Percentiles rank a stretch among this genome's conserved stretches.
Conservation (phyloP, 352 stramenopile species). For the Thalassiosira delicatula region DNA sequence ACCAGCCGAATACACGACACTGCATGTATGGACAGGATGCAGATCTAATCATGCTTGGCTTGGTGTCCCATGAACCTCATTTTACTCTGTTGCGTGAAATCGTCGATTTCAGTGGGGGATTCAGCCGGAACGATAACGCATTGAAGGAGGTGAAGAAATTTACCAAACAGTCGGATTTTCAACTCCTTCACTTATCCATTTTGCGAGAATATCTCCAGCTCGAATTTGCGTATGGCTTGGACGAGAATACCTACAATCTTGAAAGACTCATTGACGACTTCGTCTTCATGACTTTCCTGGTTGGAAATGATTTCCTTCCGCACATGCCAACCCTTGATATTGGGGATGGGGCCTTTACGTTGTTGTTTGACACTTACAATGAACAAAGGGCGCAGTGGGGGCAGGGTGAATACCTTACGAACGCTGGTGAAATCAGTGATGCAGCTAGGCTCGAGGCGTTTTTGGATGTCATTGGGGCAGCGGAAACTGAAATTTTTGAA, state of each 20-base stretch:
- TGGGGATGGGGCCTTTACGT: slow-evolving; percentile 96
- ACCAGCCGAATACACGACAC: slow-evolving; percentile 97
- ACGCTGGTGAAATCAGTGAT: slow-evolving; percentile 92
- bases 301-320: slow-evolving; percentile 98
- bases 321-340: slow-evolving; percentile 98
- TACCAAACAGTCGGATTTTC: slow-evolving; percentile 81
- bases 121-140: slow-evolving; percentile 75
- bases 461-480: slow-evolving; percentile 92
- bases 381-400: slow-evolving; percentile 85
- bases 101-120: slow-evolving; percentile 85
- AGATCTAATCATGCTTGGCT: slow-evolving; percentile 99
- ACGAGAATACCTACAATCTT: slow-evolving; percentile 85
- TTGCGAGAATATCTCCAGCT: slow-evolving; percentile 92
- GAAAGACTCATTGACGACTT: slow-evolving; percentile 99
- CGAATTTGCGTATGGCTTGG: slow-evolving; percentile 89
- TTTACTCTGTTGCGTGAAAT: slow-evolving; percentile 98
- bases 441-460: slow-evolving; percentile 95
- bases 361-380: slow-evolving; percentile 97
- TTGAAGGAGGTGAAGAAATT: slow-evolving; percentile 73
- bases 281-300: slow-evolving; percentile 99
- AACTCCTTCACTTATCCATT: slow-evolving; percentile 92
- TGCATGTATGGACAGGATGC: slow-evolving; percentile 98
- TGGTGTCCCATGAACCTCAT: slow-evolving; percentile 97
- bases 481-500: slow-evolving; percentile 94
- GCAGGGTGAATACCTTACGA: slow-evolving; percentile 94